phyloP scores from a whole-genome alignment of 139 green algal genomes.

The Picochlorum sp. region DNA sequence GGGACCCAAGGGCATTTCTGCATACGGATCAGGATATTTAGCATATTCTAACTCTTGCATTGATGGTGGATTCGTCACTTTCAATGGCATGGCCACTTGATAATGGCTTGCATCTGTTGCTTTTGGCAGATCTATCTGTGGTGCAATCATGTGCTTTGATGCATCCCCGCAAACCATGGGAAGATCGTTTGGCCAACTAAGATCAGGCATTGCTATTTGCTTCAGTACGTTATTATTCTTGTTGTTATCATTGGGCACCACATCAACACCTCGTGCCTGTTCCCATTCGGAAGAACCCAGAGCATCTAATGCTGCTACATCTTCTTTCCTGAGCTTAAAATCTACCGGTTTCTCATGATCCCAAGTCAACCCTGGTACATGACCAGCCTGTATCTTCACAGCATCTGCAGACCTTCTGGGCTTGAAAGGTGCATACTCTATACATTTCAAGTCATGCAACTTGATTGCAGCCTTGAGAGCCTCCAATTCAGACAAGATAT shows the following conservation, averaged over 20 bases:
- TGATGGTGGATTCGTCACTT: no score
- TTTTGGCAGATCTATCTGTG: no score
- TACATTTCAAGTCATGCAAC: neutral
- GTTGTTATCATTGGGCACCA: no score
- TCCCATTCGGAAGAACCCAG: neutral
- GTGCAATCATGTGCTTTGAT: no score
- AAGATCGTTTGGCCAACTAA: no score
- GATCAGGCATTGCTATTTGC: no score
- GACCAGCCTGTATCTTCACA: slow-evolving; percentile 34
- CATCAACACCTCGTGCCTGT: no score
- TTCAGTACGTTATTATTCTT: no score
- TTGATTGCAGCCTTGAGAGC: slow-evolving; percentile 36
- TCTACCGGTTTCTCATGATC: neutral
- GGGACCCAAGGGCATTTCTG: neutral
- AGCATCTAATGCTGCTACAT: neutral
- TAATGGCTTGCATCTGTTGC: no score
- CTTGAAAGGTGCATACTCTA: slow-evolving; percentile 13
- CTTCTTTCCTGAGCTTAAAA: neutral
- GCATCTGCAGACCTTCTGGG: slow-evolving; percentile 30
- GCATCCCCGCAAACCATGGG: no score
- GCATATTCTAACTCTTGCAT: no score
- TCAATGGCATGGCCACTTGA: no score
- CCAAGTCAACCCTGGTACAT: slow-evolving; percentile 35
- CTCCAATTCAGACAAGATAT: slow-evolving; percentile 43
- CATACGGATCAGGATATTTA: neutral